Conservation (phyloP, 2,329 filamentous ascomycete genomes). For the Monosporascus ibericus region DNA sequence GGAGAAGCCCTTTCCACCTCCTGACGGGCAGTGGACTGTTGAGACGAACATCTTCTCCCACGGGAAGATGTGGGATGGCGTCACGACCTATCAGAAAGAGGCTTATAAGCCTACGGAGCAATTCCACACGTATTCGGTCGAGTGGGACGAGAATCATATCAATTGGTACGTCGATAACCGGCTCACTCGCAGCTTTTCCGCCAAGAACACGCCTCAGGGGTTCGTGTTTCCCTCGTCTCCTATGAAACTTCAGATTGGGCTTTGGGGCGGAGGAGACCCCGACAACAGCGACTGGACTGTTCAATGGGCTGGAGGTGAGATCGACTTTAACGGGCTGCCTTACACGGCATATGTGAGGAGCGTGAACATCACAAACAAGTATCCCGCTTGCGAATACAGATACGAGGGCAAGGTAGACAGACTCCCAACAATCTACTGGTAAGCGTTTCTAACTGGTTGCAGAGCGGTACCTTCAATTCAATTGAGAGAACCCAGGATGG, state of each 20-base stretch:
- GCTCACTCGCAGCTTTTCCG: slow-evolving; percentile 18
- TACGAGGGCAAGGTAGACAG: slow-evolving; percentile 21
- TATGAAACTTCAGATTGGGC: slow-evolving; percentile 25
- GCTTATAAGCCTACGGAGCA: slow-evolving; percentile 19
- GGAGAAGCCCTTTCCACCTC: slow-evolving; percentile 21
- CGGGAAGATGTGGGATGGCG: slow-evolving; percentile 26
- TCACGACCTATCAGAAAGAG: slow-evolving; percentile 21
- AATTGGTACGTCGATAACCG: slow-evolving; percentile 24
- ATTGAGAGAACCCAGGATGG: slow-evolving; percentile 20
- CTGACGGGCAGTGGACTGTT: slow-evolving; percentile 19
- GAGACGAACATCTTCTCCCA: slow-evolving; percentile 21
- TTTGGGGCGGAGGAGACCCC: slow-evolving; percentile 26
- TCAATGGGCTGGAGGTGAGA: slow-evolving; percentile 25
- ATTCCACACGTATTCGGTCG: slow-evolving; percentile 27
- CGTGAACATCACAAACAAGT: slow-evolving; percentile 27
- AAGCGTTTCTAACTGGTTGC: slow-evolving; percentile 9
- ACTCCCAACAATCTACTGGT: neutral
- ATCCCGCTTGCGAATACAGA: slow-evolving; percentile 24
- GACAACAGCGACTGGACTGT: slow-evolving; percentile 22
- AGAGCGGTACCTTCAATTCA: slow-evolving; percentile 19
- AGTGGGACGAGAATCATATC: slow-evolving; percentile 24
- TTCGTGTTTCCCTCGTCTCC: slow-evolving; percentile 24
- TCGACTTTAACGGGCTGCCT: slow-evolving; percentile 19
- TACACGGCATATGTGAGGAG: slow-evolving; percentile 26
- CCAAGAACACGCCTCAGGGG: slow-evolving; percentile 17